Conservation (phyloP, 345 rosid species). For the Syzygium aqueum region DNA sequence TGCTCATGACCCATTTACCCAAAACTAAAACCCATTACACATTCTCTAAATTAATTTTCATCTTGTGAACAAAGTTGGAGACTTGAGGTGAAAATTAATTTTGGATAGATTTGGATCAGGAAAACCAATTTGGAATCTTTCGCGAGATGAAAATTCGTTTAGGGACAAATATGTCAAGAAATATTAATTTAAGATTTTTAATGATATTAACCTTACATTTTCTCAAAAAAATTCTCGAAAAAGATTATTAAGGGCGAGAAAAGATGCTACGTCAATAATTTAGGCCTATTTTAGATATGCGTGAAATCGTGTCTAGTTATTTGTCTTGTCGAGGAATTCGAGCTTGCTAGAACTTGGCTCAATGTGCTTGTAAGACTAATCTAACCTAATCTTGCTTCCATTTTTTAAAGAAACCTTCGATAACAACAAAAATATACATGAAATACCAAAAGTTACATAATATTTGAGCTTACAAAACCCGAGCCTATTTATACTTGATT, state of each 20-base stretch:
- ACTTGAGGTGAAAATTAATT: not conserved
- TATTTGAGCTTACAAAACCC: not conserved
- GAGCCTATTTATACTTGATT: not conserved
- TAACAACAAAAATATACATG: not conserved
- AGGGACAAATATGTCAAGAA: not conserved
- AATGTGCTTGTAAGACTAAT: not conserved
- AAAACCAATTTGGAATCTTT: not conserved
- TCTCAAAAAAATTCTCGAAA: not conserved
- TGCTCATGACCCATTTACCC: not conserved
- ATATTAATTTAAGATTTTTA: not conserved
- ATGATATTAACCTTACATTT: not conserved
- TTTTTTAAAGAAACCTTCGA: not conserved
- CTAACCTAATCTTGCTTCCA: not conserved
- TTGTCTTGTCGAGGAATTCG: not conserved
- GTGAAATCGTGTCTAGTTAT: not conserved
- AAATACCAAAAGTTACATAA: not conserved
- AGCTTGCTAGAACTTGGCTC: not conserved
- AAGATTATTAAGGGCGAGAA: not conserved
- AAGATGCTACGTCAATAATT: not conserved
- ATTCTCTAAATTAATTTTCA: not conserved
- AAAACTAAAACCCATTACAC: not conserved
- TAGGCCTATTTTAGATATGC: not conserved
- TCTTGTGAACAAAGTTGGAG: not conserved
- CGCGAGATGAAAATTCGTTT: not conserved
- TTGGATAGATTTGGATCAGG: no score